phyloP scores from a whole-genome alignment of 2,329 filamentous ascomycete species.

The Neocucurbitaria cava region DNA sequence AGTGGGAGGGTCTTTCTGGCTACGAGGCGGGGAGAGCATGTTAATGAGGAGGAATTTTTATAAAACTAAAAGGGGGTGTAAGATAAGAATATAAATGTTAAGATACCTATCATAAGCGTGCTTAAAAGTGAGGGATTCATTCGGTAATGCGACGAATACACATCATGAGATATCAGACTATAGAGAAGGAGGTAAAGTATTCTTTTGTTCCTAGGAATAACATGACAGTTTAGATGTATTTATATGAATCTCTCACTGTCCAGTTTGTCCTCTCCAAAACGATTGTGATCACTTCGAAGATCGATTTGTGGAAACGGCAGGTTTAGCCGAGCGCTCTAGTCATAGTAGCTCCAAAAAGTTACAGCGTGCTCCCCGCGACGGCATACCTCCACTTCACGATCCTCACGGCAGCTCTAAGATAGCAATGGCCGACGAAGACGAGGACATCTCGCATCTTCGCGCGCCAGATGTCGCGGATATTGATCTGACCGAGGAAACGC shows the following conservation, averaged over 20 bases:
- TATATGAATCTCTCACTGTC: neutral
- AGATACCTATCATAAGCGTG: no score
- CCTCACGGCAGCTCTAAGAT: neutral
- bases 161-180: neutral
- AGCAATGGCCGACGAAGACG: slow-evolving; percentile 47
- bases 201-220: no score
- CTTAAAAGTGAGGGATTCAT: neutral
- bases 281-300: neutral
- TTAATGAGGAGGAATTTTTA: slow-evolving; percentile 44
- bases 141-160: neutral
- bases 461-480: slow-evolving; percentile 32
- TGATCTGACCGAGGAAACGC: slow-evolving; percentile 77
- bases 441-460: slow-evolving; percentile 38
- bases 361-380: slow-evolving; percentile 5
- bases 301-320: slow-evolving; percentile 1
- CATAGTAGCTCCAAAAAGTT: slow-evolving; percentile 12
- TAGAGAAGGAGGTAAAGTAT: no score
- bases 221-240: no score
- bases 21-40: slow-evolving; percentile 50
- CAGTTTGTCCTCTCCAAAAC: neutral
- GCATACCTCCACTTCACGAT: neutral
- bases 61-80: slow-evolving; percentile 6
- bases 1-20: slow-evolving; percentile 68
- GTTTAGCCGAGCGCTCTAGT: slow-evolving; percentile 21
- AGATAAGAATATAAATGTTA: no score